Evolutionary conservation across 495 filamentous ascomycete species (phyloP), one percentile per base, ranked within the genome.

Genomic region (Aspergillus mulundensis): DNA sequence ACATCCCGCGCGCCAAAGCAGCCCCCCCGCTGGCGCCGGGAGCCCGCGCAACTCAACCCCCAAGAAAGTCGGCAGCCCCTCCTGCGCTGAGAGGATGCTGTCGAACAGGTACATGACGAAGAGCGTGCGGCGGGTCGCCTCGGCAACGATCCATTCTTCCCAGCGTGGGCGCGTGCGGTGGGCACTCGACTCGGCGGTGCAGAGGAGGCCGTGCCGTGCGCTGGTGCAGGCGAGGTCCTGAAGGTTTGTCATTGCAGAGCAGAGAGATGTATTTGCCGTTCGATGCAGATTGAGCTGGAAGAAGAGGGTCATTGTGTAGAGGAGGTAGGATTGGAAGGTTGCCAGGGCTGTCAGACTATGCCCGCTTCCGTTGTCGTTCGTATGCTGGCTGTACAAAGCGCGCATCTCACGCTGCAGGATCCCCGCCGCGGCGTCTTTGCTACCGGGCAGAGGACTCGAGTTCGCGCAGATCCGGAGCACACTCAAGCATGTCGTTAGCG

Each of bases 71-170:
- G 73, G 77, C 24, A 79, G 56, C 19, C 62, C 70, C 40, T 78
- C 70, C 30, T 72, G 70, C 0, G 68, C 44, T 4, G 66, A 74
- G 12, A 77, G 66, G 1, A 78, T 60, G 38, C 70, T 75, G 43
- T 76, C 72, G 43, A 80, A 75, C 20, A 80, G 68, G 48, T 79
- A 80, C 76, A 78, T 77, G 4, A 69, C 66, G 51, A 67, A 80
- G 0, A 80, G 41, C 25, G 77, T 74, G 5, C 77, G 70, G 24
- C 75, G 62, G 43, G 75, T 79, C 14, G 77, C 62, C 50, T 72
- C 72, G 16, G 73, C 66, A 7, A 76, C 60, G 43, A 80, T 75
- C 77, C 77, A 80, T 19, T 70, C 66, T 59, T 79, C 77, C 77
- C 76, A 80, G 36, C 50, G 65, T 0, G 77, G 77, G 2, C 74